Conservation (phyloP, 176 grass and related monocot species). For the Carex scoparia region DNA sequence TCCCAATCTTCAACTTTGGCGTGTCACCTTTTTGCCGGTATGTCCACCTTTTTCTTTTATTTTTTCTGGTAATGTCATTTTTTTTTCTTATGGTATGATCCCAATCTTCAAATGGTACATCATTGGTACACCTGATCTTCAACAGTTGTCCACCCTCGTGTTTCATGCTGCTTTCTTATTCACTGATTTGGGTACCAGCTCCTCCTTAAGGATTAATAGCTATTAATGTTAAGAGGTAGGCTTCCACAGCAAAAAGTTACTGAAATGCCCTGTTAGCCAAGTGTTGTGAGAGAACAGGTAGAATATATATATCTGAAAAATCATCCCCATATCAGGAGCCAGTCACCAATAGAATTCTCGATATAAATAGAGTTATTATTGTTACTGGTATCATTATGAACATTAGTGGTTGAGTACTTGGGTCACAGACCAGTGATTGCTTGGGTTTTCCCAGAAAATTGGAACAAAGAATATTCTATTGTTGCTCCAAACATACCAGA, state of each 20-base stretch:
- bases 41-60: neutral
- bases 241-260: neutral
- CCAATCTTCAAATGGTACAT: neutral
- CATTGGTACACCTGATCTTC: neutral
- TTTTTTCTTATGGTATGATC: neutral
- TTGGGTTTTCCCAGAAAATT: neutral
- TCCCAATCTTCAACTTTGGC: neutral
- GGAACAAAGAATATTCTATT: too few relatives aligned
- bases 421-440: neutral
- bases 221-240: neutral
- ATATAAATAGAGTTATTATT: neutral
- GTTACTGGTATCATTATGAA: neutral
- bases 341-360: neutral
- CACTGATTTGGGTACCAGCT: neutral
- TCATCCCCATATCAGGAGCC: neutral
- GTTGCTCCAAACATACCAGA: too few relatives aligned
- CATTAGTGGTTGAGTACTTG: neutral
- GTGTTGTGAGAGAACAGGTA: neutral
- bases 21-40: neutral
- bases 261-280: neutral
- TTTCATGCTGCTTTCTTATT: neutral
- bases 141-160: neutral
- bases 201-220: neutral
- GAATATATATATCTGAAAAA: neutral
- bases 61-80: neutral